phyloP scores from a whole-genome alignment of 2,329 filamentous ascomycete genomes.

The Pseudonectria buxi region DNA sequence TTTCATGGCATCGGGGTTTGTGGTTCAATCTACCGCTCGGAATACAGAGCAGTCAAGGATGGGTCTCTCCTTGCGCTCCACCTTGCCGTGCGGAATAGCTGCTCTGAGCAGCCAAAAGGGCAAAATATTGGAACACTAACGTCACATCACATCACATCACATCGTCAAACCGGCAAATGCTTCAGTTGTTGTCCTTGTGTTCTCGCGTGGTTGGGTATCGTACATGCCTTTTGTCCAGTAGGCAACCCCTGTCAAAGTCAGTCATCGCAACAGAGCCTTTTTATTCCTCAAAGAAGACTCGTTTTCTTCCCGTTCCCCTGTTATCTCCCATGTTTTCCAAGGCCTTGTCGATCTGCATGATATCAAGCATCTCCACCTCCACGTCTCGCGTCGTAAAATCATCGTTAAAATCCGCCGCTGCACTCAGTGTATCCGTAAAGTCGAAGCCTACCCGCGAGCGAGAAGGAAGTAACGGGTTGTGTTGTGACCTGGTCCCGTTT shows the following conservation, averaged over 20 bases:
- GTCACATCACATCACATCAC: constrained; percentile 2
- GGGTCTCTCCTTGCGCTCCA: constrained; percentile 69
- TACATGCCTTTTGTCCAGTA: constrained; percentile 24
- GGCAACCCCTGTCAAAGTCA: constrained; percentile 15
- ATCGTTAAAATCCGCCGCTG: constrained; percentile 45
- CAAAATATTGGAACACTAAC: constrained; percentile 1
- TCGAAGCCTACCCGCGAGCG: constrained; percentile 36
- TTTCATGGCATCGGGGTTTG: constrained; percentile 17
- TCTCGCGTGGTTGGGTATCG: constrained; percentile 31
- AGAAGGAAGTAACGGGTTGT: constrained; percentile 19
- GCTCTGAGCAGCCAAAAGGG: neutral
- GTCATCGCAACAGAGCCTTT: constrained; percentile 18
- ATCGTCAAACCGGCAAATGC: constrained; percentile 2
- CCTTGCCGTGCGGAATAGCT: constrained; percentile 58
- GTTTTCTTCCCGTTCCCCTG: constrained; percentile 41
- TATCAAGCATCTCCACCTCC: constrained; percentile 56
- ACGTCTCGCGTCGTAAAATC: constrained; percentile 46
- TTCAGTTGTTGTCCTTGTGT: constrained; percentile 8
- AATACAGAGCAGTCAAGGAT: constrained; percentile 72
- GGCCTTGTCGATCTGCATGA: constrained; percentile 58
- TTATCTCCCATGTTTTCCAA: constrained; percentile 49
- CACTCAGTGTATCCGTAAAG: constrained; percentile 45
- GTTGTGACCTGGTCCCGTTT: constrained; percentile 12
- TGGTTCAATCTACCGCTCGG: constrained; percentile 59
- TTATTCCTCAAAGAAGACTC: constrained; percentile 44